Base-by-base conservation (phyloP, 805 yeast species). In the Blastobotrys terrestris region DNA sequence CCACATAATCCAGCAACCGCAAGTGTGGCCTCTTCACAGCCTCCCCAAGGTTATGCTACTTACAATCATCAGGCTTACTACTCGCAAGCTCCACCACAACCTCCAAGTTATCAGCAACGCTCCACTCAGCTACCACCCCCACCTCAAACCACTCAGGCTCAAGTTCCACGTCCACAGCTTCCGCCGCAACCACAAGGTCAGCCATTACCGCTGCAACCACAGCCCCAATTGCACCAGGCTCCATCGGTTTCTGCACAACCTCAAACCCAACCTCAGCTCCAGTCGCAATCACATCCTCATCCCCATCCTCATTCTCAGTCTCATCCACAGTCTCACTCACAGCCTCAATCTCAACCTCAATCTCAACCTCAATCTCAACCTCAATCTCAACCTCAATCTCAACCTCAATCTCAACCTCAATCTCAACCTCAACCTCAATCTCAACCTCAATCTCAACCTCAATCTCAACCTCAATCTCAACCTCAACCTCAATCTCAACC, bases 21-120 rank as follows among this genome's bases (percentile, higher is more conserved):
- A 26, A 26, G 8, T 11, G 35, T 11, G 8, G 35, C 35, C 35
- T 5, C 35, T n/a, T n/a, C 35, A 11, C 35, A 5, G 35, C 35
- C 35, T 26, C 35, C 35, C 5, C 35, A 26, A 26, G 11, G 35
- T 26, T 26, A 26, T 26, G 35, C 35, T 26, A 26, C 11, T 11
- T 6, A 26, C 35, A 26, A 11, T 5, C 35, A 26, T 26, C 5
- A 6, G 5, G 5, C 11, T 6, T 26, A 26, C 11, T 26, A 26
- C 11, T 40, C 43, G 14, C 43, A 40, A n/a, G 43, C 45, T 15
- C 45, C 45, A 15, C 22, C 26, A 43, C 45, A 43, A 20, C 35
- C 35, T 26, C 35, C 35, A 26, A 11, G 5, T 26, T 26, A 26
- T 11, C 35, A 26, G 35, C 35, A 26, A 26, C 35, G n/a, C n/a